Conservation (phyloP, 2,329 filamentous ascomycete genomes). For the Calonectria pauciramosa region DNA sequence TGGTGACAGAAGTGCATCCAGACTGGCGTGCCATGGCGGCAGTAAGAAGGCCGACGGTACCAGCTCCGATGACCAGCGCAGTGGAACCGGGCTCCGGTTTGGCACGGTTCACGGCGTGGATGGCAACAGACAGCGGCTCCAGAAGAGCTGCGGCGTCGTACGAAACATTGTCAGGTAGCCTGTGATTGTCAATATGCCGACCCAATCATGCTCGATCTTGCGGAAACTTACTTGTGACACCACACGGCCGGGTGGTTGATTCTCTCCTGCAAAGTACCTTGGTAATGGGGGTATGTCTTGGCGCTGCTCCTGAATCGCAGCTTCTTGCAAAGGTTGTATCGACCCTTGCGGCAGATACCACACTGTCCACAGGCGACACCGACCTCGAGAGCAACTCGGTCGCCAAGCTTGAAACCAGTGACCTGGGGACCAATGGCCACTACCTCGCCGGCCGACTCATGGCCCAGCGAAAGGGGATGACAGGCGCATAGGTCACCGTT, state of each 20-base stretch:
- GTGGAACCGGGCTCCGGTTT: constrained; percentile 65
- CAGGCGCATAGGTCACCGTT: constrained; percentile 79
- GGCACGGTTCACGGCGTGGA: constrained; percentile 72
- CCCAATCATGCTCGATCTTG: background rate
- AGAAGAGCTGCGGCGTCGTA: constrained; percentile 72
- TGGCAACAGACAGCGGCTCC: constrained; percentile 73
- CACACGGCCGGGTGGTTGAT: constrained; percentile 74
- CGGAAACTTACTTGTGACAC: constrained; percentile 69
- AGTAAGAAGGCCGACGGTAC: constrained; percentile 73
- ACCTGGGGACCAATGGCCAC: constrained; percentile 68
- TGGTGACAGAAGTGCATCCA: constrained; percentile 71
- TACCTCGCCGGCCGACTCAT: constrained; percentile 72
- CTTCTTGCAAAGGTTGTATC: constrained; percentile 73
- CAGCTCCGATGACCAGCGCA: constrained; percentile 75
- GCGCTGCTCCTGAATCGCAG: constrained; percentile 74
- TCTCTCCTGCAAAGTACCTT: constrained; percentile 72
- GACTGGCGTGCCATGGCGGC: constrained; percentile 73
- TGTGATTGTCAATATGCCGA: constrained; percentile 43
- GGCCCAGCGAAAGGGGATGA: constrained; percentile 74
- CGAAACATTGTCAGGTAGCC: constrained; percentile 70
- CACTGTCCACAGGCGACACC: constrained; percentile 68
- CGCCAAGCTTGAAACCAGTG: constrained; percentile 65
- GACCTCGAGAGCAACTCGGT: constrained; percentile 71
- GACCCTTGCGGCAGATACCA: constrained; percentile 64
- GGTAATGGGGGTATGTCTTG: constrained; percentile 74